phyloP scores from a whole-genome alignment of 2,329 filamentous ascomycete genomes.

The Cyphellophora europaea region DNA sequence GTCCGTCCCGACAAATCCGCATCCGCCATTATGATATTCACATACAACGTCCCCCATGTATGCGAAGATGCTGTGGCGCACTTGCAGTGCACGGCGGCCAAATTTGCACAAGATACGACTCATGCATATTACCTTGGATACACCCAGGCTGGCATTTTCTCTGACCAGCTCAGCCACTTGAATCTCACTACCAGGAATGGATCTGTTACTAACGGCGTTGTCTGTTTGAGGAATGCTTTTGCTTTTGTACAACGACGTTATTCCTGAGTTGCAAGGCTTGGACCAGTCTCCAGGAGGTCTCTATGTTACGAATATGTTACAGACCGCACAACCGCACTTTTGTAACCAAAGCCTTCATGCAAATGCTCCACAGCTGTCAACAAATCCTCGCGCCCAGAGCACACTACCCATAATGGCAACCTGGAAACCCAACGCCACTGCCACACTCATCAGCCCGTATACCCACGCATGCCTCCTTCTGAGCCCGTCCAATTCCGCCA shows the following conservation, averaged over 20 bases:
- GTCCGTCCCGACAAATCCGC: neutral
- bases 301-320: constrained; percentile 1
- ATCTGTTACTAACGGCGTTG: neutral
- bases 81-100: too few species aligned
- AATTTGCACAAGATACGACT: too few species aligned
- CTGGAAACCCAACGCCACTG: constrained; percentile 48
- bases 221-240: constrained; percentile 1
- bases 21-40: constrained; percentile 1
- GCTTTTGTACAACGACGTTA: neutral
- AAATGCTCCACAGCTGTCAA: constrained; percentile 1
- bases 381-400: constrained; percentile 57
- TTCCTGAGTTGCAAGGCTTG: neutral
- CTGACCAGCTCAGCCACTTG: too few species aligned
- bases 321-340: neutral
- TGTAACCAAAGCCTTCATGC: constrained; percentile 1
- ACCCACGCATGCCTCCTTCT: constrained; percentile 51
- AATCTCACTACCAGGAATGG: neutral
- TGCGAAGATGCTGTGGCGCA: too few species aligned
- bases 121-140: too few species aligned
- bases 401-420: constrained; percentile 67
- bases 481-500: constrained; percentile 45
- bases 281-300: neutral
- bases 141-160: too few species aligned
- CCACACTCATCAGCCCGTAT: constrained; percentile 41
- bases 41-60: too few species aligned